phyloP scores from a whole-genome alignment of 2,329 filamentous ascomycete species.

The Cladosporium sp. region DNA sequence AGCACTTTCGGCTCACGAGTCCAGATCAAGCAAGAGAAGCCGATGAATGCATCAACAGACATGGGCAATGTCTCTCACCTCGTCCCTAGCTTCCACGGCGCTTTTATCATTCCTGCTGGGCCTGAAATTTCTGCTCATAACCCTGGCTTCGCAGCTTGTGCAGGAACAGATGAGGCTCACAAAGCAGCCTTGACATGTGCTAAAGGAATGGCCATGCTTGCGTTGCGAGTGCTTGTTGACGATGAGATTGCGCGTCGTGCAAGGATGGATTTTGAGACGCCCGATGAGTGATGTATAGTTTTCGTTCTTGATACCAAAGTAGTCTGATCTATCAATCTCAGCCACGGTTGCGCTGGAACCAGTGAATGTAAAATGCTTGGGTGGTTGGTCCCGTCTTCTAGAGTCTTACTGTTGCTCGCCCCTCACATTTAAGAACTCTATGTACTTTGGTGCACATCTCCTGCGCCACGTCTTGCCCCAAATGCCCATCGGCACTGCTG shows the following conservation, averaged over 20 bases:
- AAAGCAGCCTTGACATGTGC: background rate
- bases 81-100: background rate
- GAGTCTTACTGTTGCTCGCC: background rate
- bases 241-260: background rate
- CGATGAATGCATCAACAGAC: conserved; percentile 10
- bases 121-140: background rate
- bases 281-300: background rate
- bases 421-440: conserved; percentile 13
- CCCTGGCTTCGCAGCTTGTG: conserved; percentile 5
- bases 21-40: conserved; percentile 5
- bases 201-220: conserved; percentile 12
- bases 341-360: no score
- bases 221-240: background rate
- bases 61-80: conserved; percentile 11
- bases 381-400: background rate
- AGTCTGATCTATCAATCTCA: background rate
- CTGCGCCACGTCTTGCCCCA: conserved; percentile 34
- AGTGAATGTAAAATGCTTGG: no score
- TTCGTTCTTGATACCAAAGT: no score
- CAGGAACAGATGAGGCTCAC: conserved; percentile 4
- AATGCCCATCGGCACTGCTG: conserved; percentile 28
- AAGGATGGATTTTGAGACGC: background rate
- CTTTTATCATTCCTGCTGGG: background rate
- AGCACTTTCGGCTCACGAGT: background rate
- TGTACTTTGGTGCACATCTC: conserved; percentile 16